Conservation (phyloP, 768 basidiomycete genomes). For the Pleurotus cornucopiae region DNA sequence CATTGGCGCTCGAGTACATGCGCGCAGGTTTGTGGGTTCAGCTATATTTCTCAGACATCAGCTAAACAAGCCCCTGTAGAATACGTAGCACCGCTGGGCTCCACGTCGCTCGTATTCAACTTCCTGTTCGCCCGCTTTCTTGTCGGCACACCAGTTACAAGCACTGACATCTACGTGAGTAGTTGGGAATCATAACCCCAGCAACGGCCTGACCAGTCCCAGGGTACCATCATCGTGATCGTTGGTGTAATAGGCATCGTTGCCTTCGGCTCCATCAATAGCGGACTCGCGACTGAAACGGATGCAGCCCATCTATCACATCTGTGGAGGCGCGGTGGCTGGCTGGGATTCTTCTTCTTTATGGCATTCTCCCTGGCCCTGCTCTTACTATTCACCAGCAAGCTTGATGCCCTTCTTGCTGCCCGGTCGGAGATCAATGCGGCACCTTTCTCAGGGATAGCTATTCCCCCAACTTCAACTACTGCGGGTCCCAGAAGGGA, state of each 20-base stretch:
- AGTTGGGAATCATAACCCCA: background rate
- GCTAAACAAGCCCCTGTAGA: constrained; percentile 36
- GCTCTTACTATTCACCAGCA: constrained; percentile 63
- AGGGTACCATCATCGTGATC: constrained; percentile 83
- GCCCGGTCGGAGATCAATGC: constrained; percentile 68
- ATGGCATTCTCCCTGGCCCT: constrained; percentile 66
- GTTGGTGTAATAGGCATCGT: constrained; percentile 86
- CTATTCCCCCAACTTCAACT: background rate
- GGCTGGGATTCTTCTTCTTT: constrained; percentile 88
- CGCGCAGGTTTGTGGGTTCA: constrained; percentile 56
- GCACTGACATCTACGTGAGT: constrained; percentile 75
- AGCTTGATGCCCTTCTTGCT: constrained; percentile 70
- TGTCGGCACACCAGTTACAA: constrained; percentile 81
- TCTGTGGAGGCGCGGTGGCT: constrained; percentile 83
- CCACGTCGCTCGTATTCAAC: constrained; percentile 92
- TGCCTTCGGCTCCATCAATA: constrained; percentile 80
- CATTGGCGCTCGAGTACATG: constrained; percentile 83
- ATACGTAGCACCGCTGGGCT: constrained; percentile 95
- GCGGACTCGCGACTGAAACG: constrained; percentile 71
- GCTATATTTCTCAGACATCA: background rate
- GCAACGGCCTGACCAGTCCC: constrained; percentile 4
- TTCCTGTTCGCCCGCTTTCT: constrained; percentile 91
- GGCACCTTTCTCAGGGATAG: constrained; percentile 43
- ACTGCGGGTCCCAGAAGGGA: constrained; percentile 2
- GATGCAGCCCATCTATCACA: constrained; percentile 71